Evolutionary conservation across 1,139 yeast genomes (phyloP).

Genomic region (Yamadazyma friedrichii): DNA sequence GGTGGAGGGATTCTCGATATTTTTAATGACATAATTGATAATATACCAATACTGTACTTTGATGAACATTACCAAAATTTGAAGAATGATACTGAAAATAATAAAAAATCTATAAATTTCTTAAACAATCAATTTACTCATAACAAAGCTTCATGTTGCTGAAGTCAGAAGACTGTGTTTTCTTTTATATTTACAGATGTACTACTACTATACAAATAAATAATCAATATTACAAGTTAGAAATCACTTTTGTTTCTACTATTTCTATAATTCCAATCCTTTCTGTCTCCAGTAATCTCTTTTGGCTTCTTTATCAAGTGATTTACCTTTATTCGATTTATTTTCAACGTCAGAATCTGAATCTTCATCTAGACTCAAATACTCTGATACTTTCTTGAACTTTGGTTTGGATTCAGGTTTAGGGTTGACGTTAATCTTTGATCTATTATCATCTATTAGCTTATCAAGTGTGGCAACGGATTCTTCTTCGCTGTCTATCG

Average conservation of each 20-base stretch:
- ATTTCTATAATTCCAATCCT: constrained; percentile 35
- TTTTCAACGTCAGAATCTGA: constrained; percentile 15
- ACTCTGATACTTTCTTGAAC: constrained; percentile 24
- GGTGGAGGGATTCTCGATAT: constrained; percentile 44
- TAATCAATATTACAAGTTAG: no score
- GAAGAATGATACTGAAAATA: constrained; percentile 9
- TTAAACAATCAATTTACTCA: constrained; percentile 12
- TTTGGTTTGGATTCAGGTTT: constrained; percentile 6
- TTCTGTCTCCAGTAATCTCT: constrained; percentile 47
- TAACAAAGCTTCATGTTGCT: constrained; percentile 11
- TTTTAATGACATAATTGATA: constrained; percentile 41
- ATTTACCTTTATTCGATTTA: constrained; percentile 11
- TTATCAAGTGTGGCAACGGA: background rate
- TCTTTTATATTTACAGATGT: background rate
- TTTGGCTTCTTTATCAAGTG: constrained; percentile 32
- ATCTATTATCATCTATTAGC: no score
- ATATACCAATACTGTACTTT: constrained; percentile 39
- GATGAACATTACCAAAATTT: constrained; percentile 16
- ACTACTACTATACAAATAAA: constrained; percentile 1
- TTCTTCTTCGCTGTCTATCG: constrained; percentile 39
- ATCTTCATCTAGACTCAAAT: constrained; percentile 23
- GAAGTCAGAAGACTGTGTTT: background rate
- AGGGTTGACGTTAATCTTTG: background rate
- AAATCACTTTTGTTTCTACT: no score
- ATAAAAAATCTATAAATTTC: constrained; percentile 9